Percentiles rank a stretch among this genome's conserved stretches.
phyloP scores from a whole-genome alignment of 306 rosid species.

The Castanea mollissima region DNA sequence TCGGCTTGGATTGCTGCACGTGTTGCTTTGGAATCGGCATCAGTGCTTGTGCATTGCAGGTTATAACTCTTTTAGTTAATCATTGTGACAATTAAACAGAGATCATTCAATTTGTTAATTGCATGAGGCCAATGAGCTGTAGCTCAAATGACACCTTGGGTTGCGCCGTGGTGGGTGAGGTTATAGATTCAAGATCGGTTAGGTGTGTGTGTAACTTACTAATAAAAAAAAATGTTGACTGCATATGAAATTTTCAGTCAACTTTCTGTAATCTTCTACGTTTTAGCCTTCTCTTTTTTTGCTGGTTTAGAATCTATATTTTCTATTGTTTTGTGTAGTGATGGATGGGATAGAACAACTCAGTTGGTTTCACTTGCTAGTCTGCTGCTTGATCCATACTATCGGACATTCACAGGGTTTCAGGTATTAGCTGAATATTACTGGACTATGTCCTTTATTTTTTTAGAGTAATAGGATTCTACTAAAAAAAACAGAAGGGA shows the following conservation, averaged over 20 bases:
- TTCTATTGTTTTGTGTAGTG: slow-evolving; percentile 51
- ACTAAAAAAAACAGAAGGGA: neutral
- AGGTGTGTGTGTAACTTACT: too few species aligned
- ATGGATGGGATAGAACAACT: slow-evolving; percentile 99
- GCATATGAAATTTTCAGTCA: neutral
- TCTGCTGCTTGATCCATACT: slow-evolving; percentile 93
- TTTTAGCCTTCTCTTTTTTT: neutral
- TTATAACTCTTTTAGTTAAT: slow-evolving; percentile 20
- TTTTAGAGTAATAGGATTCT: neutral
- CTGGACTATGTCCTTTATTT: slow-evolving; percentile 19
- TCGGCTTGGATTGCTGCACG: slow-evolving; percentile 99
- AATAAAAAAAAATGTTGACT: neutral
- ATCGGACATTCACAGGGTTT: slow-evolving; percentile 85
- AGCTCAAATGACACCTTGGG: too few species aligned
- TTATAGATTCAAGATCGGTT: too few species aligned
- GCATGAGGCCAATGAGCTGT: too few species aligned
- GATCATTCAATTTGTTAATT: neutral
- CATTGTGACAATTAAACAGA: slow-evolving; percentile 9
- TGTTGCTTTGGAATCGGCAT: slow-evolving; percentile 79
- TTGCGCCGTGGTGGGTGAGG: too few species aligned
- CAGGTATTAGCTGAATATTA: slow-evolving; percentile 57
- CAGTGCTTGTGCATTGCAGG: slow-evolving; percentile 99
- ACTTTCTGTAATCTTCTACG: neutral
- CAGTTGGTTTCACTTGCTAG: slow-evolving; percentile 90
- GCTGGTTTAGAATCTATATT: slow-evolving; percentile 8